phyloP scores from a whole-genome alignment of 2,329 filamentous ascomycete species.

The Arthrinium phaeospermum region DNA sequence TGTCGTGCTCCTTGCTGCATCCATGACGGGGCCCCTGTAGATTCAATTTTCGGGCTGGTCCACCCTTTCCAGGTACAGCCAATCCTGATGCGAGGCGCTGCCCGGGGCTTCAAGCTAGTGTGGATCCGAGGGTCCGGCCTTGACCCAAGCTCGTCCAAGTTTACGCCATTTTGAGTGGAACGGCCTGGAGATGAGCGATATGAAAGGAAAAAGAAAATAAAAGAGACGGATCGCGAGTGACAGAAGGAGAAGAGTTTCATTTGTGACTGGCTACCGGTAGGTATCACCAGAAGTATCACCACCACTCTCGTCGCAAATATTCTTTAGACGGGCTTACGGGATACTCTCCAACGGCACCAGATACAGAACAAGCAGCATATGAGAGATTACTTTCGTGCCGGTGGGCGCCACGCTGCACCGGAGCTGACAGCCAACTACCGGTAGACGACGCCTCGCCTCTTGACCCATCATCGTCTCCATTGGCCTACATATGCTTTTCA shows the following conservation, averaged over 20 bases:
- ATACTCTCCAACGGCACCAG: not conserved
- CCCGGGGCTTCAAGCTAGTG: conserved; percentile 15
- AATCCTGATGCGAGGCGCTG: not conserved
- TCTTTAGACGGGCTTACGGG: not conserved
- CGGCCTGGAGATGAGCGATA: conserved; percentile 13
- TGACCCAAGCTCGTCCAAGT: conserved; percentile 3
- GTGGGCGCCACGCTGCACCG: not conserved
- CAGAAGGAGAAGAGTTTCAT: not conserved
- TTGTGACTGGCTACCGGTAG: not conserved
- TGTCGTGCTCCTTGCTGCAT: conserved; percentile 6
- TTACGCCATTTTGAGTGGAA: conserved; percentile 8
- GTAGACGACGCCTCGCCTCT: not conserved
- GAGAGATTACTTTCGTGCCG: conserved; percentile 7
- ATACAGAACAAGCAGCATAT: not conserved
- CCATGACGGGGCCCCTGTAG: conserved; percentile 13
- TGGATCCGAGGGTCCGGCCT: conserved; percentile 12
- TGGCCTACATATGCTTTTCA: not conserved
- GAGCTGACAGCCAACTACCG: conserved; percentile 17
- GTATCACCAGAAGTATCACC: not conserved
- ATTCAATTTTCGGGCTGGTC: conserved; percentile 8
- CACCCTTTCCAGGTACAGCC: conserved; percentile 12
- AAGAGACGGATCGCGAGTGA: not conserved
- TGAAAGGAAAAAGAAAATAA: not conserved
- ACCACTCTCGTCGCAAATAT: not conserved
- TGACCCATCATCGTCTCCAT: not conserved